phyloP scores from a whole-genome alignment of 805 yeast genomes.

The Candida sithepensis region DNA sequence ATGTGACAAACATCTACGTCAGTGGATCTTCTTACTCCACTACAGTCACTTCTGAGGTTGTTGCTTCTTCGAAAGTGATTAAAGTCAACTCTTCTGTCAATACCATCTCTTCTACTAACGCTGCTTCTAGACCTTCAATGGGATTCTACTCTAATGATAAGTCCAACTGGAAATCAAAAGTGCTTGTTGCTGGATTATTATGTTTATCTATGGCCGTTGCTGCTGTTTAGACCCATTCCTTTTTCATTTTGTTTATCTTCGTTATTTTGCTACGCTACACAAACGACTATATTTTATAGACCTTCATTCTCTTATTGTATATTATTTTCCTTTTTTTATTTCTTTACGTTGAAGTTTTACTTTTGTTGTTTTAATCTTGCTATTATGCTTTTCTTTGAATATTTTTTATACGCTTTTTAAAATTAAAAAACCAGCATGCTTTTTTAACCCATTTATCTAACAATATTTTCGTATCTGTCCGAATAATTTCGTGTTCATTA shows the following conservation, averaged over 20 bases:
- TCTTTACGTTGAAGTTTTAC: no score
- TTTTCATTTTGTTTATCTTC: no score
- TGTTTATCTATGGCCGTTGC: slow-evolving; percentile 21
- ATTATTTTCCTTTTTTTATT: no score
- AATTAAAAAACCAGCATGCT: neutral
- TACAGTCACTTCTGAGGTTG: slow-evolving; percentile 12
- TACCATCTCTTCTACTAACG: slow-evolving; percentile 15
- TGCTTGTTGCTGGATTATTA: slow-evolving; percentile 18
- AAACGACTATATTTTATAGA: no score
- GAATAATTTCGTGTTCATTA: neutral
- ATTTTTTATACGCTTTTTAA: no score
- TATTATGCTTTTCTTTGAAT: neutral
- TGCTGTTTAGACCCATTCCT: slow-evolving; percentile 8
- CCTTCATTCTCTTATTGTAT: no score
- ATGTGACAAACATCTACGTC: slow-evolving; percentile 5
- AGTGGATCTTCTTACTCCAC: slow-evolving; percentile 14
- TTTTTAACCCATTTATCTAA: neutral
- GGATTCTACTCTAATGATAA: slow-evolving; percentile 5
- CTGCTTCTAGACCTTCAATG: slow-evolving; percentile 9
- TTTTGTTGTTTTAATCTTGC: neutral
- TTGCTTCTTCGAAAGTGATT: slow-evolving; percentile 12
- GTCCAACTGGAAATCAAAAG: slow-evolving; percentile 20
- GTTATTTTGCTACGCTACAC: no score
- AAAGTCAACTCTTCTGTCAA: slow-evolving; percentile 19
- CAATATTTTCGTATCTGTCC: neutral